Evolutionary conservation across 1,139 yeast genomes (phyloP), one percentile per base, ranked within the genome.

Genomic region (Hansenula sp.): DNA sequence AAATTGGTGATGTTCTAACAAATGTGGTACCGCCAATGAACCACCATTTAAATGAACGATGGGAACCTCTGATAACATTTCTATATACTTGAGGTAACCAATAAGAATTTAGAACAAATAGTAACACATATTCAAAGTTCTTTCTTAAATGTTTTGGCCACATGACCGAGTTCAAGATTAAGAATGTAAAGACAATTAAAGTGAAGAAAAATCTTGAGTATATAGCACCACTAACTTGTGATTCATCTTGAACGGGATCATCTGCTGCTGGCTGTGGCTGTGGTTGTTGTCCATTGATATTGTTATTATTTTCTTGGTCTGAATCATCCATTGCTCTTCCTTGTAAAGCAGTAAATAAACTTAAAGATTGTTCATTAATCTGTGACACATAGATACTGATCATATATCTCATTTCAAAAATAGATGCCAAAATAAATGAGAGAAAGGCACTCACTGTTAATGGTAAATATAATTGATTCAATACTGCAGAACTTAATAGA

Each of bases 31-130:
- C 87, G 15, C 83, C 29, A 17, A 90, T 74, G 56, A 85, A 93
- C 47, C 76, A 76, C 88, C 90, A 84, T 36, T 71, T 65, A 53
- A 86, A 81, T 5, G 90, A 77, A 33, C 71, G 68, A 44, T 84
- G 68, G n/a, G 87, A 72, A 24, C 93, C 93, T 46, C 88, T 74
- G 18, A 85, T 65, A 5, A 86, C 81, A 58, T 89, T 88, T 54
- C 96, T 72, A 49, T 81, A 78, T 41, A 89, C 84, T 61, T 91
- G 99, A 0, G 97, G 97, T n/a, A 85, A 54, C 97, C 97, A 91
- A 53, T 78, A 81, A 0, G 96, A 86, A 60, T 81, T 86, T 29
- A 84, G 58, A 1, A 72, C 45, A 2, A 81, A 49, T 6, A 84
- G 60, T 1, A 77, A 66, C 2, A 74, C 44, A 47, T 76, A 80